Evolutionary conservation across 1,284 basidiomycete species (phyloP).

Genomic region (Psilocybe mexicana): DNA sequence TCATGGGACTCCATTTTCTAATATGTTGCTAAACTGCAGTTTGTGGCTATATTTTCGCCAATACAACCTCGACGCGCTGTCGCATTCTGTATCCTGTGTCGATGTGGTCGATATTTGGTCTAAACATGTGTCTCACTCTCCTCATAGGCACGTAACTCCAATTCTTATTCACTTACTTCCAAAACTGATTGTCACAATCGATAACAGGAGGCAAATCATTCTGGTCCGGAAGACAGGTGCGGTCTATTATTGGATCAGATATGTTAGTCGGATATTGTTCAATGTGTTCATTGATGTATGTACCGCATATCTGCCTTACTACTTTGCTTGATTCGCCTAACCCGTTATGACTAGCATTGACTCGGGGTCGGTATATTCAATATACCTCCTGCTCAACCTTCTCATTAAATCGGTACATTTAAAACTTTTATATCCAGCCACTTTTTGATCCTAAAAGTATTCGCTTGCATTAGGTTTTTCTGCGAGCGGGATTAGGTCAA

Average conservation of each 20-base stretch:
- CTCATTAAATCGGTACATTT: background rate
- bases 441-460: background rate
- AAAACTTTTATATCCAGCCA: background rate
- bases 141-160: conserved; percentile 18
- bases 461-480: conserved; percentile 14
- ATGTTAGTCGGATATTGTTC: conserved; percentile 21
- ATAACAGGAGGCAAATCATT: conserved; percentile 22
- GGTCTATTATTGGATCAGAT: conserved; percentile 17
- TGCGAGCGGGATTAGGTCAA: background rate
- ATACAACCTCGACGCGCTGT: conserved; percentile 12
- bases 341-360: conserved; percentile 1
- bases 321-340: background rate
- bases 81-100: conserved; percentile 18
- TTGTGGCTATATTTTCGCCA: conserved; percentile 25
- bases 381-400: background rate
- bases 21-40: conserved; percentile 22
- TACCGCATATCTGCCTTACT: background rate
- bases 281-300: conserved; percentile 23
- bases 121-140: conserved; percentile 20
- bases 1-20: background rate
- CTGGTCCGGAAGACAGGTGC: conserved; percentile 19
- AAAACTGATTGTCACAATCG: background rate
- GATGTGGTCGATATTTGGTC: conserved; percentile 24
- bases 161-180: background rate
- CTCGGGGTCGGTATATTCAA: background rate